phyloP scores from a whole-genome alignment of 2,329 filamentous ascomycete genomes.

The Pseudogymnoascus sp. region DNA sequence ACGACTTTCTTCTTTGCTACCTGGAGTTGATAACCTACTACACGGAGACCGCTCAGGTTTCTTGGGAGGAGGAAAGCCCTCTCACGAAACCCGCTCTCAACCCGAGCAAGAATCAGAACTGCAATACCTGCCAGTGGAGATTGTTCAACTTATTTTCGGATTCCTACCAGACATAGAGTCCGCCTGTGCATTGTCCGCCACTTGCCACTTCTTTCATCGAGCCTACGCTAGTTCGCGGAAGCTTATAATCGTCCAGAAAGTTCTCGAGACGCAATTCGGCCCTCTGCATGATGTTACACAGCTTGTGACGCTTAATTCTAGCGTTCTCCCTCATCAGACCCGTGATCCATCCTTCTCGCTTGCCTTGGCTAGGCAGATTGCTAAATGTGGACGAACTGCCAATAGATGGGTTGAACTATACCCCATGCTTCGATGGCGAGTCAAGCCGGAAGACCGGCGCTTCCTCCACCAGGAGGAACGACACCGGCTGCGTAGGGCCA shows the following conservation, averaged over 20 bases:
- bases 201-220: background rate
- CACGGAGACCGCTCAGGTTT: conserved; percentile 5
- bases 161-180: background rate
- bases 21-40: background rate
- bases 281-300: conserved; percentile 11
- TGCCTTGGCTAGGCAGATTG: conserved; percentile 20
- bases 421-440: conserved; percentile 27
- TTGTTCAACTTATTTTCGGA: conserved; percentile 10
- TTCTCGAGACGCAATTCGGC: conserved; percentile 9
- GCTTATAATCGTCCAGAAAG: conserved; percentile 8
- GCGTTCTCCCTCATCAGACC: background rate
- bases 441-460: conserved; percentile 25
- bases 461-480: conserved; percentile 24
- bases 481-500: conserved; percentile 22
- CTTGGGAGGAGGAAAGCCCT: background rate
- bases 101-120: background rate
- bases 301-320: conserved; percentile 11
- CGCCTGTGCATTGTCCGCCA: conserved; percentile 4
- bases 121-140: conserved; percentile 11
- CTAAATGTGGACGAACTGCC: conserved; percentile 24
- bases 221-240: conserved; percentile 8
- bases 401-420: conserved; percentile 28
- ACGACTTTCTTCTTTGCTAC: background rate
- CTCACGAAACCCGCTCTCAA: background rate
- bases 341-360: conserved; percentile 11